Evolutionary conservation across 1,284 basidiomycete genomes (phyloP).

Genomic region (Apiotrichum veenhuisii): DNA sequence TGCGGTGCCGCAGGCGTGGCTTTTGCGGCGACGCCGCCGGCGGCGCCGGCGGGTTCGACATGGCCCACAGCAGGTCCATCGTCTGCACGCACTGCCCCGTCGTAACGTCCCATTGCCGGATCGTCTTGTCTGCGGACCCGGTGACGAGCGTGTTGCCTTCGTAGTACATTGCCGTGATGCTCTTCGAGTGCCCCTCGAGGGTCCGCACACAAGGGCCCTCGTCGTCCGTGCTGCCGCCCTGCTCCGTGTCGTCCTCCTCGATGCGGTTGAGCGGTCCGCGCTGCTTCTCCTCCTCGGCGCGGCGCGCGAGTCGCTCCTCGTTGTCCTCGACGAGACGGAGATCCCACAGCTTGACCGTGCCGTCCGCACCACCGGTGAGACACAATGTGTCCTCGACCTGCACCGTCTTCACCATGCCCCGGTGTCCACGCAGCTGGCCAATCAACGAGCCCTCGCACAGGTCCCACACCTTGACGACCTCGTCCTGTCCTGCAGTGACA

Average conservation of each 20-base stretch:
- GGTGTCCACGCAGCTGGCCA: conserved; percentile 73
- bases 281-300: conserved; percentile 26
- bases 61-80: conserved; percentile 99
- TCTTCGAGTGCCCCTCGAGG: conserved; percentile 87
- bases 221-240: conserved; percentile 34
- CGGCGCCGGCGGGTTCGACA: conserved; percentile 75
- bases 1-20: conserved; percentile 31
- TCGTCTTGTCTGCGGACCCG: conserved; percentile 95
- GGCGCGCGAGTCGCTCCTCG: conserved; percentile 60
- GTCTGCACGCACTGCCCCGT: conserved; percentile 98
- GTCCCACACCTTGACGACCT: conserved; percentile 58
- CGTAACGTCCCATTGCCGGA: conserved; percentile 95
- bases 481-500: conserved; percentile 71
- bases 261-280: conserved; percentile 41
- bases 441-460: conserved; percentile 65
- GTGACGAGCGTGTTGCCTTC: conserved; percentile 93
- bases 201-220: conserved; percentile 67
- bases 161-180: conserved; percentile 89
- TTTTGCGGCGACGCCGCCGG: conserved; percentile 47
- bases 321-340: conserved; percentile 72
- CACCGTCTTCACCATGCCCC: conserved; percentile 73
- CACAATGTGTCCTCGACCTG: conserved; percentile 92
- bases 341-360: conserved; percentile 82
- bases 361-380: conserved; percentile 84
- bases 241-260: conserved; percentile 27